Conservation (phyloP, 2,329 filamentous ascomycete species). For the Fusarium transvaalense region DNA sequence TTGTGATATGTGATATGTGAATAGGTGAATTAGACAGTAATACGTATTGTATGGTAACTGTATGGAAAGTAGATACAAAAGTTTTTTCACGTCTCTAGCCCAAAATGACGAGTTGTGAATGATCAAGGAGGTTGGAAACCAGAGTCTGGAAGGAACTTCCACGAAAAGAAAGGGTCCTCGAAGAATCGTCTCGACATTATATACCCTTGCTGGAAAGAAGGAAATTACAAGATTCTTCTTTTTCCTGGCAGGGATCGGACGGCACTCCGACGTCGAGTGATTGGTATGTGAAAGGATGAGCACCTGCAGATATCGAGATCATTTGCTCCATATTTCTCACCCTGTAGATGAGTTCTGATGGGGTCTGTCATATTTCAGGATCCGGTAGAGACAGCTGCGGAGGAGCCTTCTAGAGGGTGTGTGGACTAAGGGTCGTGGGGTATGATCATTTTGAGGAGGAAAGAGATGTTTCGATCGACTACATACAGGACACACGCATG, state of each 20-base stretch:
- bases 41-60: background rate
- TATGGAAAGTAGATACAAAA: background rate
- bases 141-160: background rate
- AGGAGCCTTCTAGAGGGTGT: background rate
- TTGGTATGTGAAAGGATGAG: background rate
- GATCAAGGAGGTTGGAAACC: background rate
- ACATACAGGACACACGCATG: background rate
- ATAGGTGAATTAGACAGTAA: background rate
- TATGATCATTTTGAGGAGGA: background rate
- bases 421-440: background rate
- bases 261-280: too few species aligned
- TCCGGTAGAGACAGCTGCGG: background rate
- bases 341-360: background rate
- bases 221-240: background rate
- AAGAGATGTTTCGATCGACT: background rate
- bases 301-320: constrained; percentile 10
- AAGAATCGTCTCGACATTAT: background rate
- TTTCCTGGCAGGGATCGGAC: background rate
- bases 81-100: background rate
- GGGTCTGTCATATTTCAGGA: constrained; percentile 2
- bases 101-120: constrained; percentile 17
- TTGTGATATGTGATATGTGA: background rate
- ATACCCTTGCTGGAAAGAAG: background rate
- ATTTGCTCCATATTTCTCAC: background rate
- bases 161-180: too few species aligned